Conservation (phyloP, 139 green algal species). For the Asterochloris sp. region DNA sequence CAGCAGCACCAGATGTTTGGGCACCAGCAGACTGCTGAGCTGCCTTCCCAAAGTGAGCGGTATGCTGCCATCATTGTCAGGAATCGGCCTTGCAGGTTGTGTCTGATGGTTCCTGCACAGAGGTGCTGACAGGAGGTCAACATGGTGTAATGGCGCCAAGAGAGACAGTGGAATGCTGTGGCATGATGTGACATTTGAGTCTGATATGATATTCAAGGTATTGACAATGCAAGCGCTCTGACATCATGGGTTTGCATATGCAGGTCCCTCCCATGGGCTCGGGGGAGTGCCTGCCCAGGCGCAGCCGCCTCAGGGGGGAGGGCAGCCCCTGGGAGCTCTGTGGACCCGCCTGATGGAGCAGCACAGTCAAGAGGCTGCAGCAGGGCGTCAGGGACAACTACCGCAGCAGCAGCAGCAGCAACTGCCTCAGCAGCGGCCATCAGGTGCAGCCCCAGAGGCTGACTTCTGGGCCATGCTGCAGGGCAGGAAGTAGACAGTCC, state of each 20-base stretch:
- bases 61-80: too few species aligned
- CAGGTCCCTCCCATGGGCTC: not conserved
- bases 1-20: too few species aligned
- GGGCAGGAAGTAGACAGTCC: too few species aligned
- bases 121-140: not conserved
- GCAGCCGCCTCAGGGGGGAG: not conserved
- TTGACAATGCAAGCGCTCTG: not conserved
- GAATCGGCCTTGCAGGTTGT: too few species aligned
- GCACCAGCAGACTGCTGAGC: too few species aligned
- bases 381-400: not conserved
- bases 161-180: not conserved
- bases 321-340: constrained; percentile 2
- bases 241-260: not conserved
- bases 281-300: not conserved
- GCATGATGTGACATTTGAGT: not conserved
- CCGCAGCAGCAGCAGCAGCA: not conserved
- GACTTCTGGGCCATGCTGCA: too few species aligned
- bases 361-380: constrained; percentile 12
- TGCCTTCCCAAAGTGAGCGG: too few species aligned
- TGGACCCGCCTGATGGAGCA: constrained; percentile 34
- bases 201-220: too few species aligned
- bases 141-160: not conserved
- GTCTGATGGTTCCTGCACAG: too few species aligned
- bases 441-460: too few species aligned
- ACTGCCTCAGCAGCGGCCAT: not conserved